A percentile compares a stretch with the other conserved stretches of the same genome.
Conservation (phyloP, 2,329 filamentous ascomycete species). For the Scleromitrula shiraiana region DNA sequence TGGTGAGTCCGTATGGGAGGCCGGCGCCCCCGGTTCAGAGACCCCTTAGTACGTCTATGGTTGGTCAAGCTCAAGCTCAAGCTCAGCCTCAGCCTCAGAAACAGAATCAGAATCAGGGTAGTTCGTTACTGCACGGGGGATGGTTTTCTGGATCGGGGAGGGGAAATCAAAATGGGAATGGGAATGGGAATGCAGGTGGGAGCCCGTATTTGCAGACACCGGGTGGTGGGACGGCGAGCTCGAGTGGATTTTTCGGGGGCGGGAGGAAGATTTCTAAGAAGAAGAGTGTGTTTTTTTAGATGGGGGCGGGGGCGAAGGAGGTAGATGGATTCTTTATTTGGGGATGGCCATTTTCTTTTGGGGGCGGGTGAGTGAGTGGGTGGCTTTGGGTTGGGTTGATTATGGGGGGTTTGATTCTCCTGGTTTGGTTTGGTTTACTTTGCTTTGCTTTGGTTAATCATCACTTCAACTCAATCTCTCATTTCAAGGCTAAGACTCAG, state of each 20-base stretch:
- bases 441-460: no score
- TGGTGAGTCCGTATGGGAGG: constrained; percentile 16
- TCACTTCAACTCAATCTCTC: no score
- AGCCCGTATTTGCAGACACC: constrained; percentile 24
- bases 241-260: constrained; percentile 36
- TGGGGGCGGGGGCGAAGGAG: background rate
- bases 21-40: constrained; percentile 20
- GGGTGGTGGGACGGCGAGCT: constrained; percentile 31
- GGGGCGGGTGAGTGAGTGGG: background rate
- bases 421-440: background rate
- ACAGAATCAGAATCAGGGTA: background rate
- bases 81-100: constrained; percentile 4
- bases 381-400: background rate
- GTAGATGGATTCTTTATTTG: no score
- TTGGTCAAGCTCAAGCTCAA: no score
- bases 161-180: background rate
- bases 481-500: no score
- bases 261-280: constrained; percentile 31
- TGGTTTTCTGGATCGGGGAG: background rate
- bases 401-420: no score
- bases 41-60: constrained; percentile 22
- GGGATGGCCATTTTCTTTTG: background rate
- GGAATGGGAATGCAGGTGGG: no score
- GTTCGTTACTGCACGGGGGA: no score
- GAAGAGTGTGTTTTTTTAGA: constrained; percentile 25